These are phyloP conservation scores for Candida sanyaensis DNA, from an alignment of 1,139 yeast species.

Conservation along the genomic window DNA sequence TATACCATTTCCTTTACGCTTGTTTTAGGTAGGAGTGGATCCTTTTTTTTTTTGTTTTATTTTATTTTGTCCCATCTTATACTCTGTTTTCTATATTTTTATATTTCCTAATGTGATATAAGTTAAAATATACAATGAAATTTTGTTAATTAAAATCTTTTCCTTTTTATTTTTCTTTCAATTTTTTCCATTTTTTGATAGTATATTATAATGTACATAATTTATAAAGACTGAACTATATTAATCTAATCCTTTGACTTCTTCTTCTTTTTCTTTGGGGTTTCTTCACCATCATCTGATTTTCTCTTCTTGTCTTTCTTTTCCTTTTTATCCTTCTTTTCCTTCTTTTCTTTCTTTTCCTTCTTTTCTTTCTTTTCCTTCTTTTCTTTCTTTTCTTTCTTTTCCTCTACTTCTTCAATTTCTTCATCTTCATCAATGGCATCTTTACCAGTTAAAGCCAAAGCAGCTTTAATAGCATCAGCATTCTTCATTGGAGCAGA, in stretches of 20 bases:
- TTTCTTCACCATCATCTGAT: constrained; percentile 27
- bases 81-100: too few relatives aligned
- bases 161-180: too few relatives aligned
- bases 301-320: constrained; percentile 56
- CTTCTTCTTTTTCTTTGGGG: constrained; percentile 38
- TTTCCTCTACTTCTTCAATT: constrained; percentile 52
- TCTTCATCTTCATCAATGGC: constrained; percentile 30
- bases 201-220: too few relatives aligned
- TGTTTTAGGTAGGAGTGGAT: too few relatives aligned
- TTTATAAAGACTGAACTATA: background rate
- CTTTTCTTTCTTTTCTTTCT: constrained; percentile 58
- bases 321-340: constrained; percentile 48
- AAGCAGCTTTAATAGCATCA: constrained; percentile 90
- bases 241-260: constrained; percentile 39
- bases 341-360: constrained; percentile 57
- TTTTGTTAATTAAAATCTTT: too few relatives aligned
- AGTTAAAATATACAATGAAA: too few relatives aligned
- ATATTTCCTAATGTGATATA: too few relatives aligned
- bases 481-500: constrained; percentile 95
- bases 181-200: too few relatives aligned
- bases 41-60: too few relatives aligned
- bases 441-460: constrained; percentile 60
- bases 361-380: constrained; percentile 56
- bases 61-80: too few relatives aligned
- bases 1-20: too few relatives aligned